Conservation (phyloP, 306 rosid genomes). For the Pterocarpus santalinus region DNA sequence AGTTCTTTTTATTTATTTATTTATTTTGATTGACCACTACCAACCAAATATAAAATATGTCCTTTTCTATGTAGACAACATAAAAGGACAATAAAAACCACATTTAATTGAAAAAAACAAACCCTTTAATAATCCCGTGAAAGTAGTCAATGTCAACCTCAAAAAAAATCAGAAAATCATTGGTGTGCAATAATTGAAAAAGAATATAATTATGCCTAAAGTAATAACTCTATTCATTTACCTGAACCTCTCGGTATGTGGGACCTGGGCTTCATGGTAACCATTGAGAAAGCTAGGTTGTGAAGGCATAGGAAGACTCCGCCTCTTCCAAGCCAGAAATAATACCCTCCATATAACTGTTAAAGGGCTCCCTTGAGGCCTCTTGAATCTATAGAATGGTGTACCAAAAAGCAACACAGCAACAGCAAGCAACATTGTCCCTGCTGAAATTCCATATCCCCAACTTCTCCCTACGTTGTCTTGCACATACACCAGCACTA, state of each 20-base stretch:
- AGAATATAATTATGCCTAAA: not conserved
- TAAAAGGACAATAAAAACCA: not conserved
- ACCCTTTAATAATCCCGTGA: not conserved
- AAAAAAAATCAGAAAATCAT: not conserved
- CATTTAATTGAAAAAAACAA: not conserved
- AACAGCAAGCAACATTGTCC: conserved; percentile 68
- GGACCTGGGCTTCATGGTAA: conserved; percentile 67
- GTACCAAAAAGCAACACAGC: conserved; percentile 72
- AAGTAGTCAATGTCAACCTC: conserved; percentile 27
- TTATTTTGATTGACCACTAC: not conserved
- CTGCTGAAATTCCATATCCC: conserved; percentile 95
- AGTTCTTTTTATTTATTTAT: not conserved
- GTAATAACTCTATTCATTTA: conserved; percentile 26
- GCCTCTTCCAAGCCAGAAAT: conserved; percentile 88
- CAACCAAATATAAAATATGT: conserved; percentile 18
- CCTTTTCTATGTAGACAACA: conserved; percentile 6
- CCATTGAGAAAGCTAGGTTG: conserved; percentile 72
- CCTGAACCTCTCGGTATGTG: conserved; percentile 74
- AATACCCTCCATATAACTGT: conserved; percentile 86
- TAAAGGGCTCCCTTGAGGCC: conserved; percentile 87
- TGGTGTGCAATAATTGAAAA: conserved; percentile 40
- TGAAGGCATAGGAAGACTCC: conserved; percentile 61
- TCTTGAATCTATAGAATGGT: conserved; percentile 69
- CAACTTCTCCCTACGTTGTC: conserved; percentile 86
- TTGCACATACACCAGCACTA: conserved; percentile 86